Conservation (phyloP, 768 basidiomycete genomes). For the Tylopilus rubrobrunneus region DNA sequence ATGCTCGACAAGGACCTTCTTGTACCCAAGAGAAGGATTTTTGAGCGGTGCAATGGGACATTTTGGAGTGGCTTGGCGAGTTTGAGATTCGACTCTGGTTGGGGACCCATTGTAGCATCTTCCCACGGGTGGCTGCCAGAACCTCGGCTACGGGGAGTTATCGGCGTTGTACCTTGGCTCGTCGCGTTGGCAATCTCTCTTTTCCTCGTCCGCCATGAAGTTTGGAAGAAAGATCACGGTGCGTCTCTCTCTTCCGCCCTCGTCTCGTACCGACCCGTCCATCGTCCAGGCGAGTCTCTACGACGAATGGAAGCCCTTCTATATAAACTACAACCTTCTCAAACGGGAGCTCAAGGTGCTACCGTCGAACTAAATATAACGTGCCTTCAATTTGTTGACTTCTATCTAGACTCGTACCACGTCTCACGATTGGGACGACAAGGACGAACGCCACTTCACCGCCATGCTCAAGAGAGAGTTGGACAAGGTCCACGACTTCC, state of each 20-base stretch:
- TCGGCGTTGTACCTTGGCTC: background rate
- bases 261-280: background rate
- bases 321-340: slow-evolving; percentile 84
- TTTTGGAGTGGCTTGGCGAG: slow-evolving; percentile 11
- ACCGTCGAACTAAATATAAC: background rate
- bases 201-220: slow-evolving; percentile 54
- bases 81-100: slow-evolving; percentile 11
- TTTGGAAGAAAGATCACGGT: slow-evolving; percentile 78
- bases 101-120: slow-evolving; percentile 1
- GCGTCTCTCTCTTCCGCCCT: slow-evolving; percentile 15
- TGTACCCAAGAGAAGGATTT: slow-evolving; percentile 69
- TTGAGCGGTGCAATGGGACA: slow-evolving; percentile 42
- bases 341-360: slow-evolving; percentile 87
- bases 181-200: no score
- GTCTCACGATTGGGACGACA: slow-evolving; percentile 60
- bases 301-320: slow-evolving; percentile 86
- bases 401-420: slow-evolving; percentile 50
- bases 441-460: slow-evolving; percentile 82
- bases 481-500: slow-evolving; percentile 93
- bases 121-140: slow-evolving; percentile 2
- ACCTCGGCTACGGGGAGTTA: no score
- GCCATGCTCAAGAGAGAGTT: slow-evolving; percentile 77
- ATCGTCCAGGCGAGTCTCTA: slow-evolving; percentile 69
- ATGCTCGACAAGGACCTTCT: slow-evolving; percentile 44
- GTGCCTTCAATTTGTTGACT: background rate